Percentiles rank a stretch among this genome's conserved stretches.
phyloP scores from a whole-genome alignment of 1,139 yeast species.

The Yamadazyma songkhlaensis region DNA sequence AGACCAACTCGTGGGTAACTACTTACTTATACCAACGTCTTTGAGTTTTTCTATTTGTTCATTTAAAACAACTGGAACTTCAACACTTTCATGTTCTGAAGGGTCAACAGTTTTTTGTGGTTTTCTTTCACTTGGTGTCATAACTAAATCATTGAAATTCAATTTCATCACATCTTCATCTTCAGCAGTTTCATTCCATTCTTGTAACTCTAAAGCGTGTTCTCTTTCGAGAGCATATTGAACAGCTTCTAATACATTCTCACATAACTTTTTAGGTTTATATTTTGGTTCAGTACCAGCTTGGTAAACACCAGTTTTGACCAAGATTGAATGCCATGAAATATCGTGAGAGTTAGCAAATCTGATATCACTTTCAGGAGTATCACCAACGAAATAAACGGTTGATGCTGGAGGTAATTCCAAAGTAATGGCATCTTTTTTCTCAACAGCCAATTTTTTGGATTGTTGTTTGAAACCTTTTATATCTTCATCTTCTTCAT shows the following conservation, averaged over 20 bases:
- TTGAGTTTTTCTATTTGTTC: conserved; percentile 39
- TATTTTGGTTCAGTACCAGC: conserved; percentile 77
- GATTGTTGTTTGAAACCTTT: conserved; percentile 12
- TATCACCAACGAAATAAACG: conserved; percentile 86
- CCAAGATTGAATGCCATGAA: conserved; percentile 81
- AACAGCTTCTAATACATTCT: conserved; percentile 77
- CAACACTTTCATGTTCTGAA: conserved; percentile 39
- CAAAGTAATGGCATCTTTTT: conserved; percentile 41
- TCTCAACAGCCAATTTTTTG: conserved; percentile 25
- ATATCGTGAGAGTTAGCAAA: conserved; percentile 84
- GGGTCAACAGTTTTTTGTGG: conserved; percentile 7
- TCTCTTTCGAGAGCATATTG: conserved; percentile 80
- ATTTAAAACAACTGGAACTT: conserved; percentile 40
- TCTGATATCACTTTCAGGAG: conserved; percentile 88
- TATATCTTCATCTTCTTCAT: conserved; percentile 14
- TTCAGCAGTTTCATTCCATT: conserved; percentile 60
- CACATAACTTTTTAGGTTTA: conserved; percentile 70
- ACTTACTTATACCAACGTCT: conserved; percentile 27
- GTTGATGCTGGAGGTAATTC: conserved; percentile 81
- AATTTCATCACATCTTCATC: conserved; percentile 35
- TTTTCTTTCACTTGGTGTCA: conserved; percentile 44
- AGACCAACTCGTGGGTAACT: too few relatives aligned
- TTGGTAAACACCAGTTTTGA: conserved; percentile 83
- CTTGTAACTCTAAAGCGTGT: conserved; percentile 64
- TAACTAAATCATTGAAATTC: conserved; percentile 47